These are phyloP conservation scores for Atractiella rhizophila DNA, from an alignment of 768 basidiomycete species.

Conservation along the genomic window DNA sequence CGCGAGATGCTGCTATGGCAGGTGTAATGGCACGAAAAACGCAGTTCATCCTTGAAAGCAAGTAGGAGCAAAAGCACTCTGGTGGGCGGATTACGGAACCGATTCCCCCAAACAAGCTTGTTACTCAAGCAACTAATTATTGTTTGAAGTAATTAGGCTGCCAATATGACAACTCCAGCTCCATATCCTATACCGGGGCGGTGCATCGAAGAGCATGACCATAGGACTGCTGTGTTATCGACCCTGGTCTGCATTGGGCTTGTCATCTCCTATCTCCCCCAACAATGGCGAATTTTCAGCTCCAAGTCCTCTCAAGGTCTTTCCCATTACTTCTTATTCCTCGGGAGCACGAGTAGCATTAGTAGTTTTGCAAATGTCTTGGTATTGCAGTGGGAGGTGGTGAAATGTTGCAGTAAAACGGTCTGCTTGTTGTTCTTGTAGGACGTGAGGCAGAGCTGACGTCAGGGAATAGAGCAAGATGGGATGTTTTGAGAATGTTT, in stretches of 20 bases:
- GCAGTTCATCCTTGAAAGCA: too few relatives aligned
- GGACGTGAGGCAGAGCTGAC: not conserved
- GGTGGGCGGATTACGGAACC: too few relatives aligned
- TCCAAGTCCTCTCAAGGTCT: constrained; percentile 57
- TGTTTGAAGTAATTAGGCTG: too few relatives aligned
- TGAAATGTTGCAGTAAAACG: constrained; percentile 42
- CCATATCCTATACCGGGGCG: too few relatives aligned
- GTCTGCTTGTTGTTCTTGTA: not conserved
- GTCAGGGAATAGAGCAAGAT: constrained; percentile 15
- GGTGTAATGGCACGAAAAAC: too few relatives aligned
- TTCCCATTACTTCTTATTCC: constrained; percentile 67
- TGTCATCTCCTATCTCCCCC: constrained; percentile 58
- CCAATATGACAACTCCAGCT: too few relatives aligned
- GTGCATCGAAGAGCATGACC: too few relatives aligned
- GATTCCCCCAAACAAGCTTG: too few relatives aligned
- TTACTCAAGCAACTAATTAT: too few relatives aligned
- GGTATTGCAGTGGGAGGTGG: constrained; percentile 55
- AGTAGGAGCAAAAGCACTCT: too few relatives aligned
- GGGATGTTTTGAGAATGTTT: constrained; percentile 54
- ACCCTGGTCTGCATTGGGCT: constrained; percentile 50
- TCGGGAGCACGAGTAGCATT: constrained; percentile 32
- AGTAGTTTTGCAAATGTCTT: constrained; percentile 30
- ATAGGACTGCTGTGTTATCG: too few relatives aligned
- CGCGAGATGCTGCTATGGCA: too few relatives aligned
- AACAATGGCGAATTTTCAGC: constrained; percentile 26